A percentile compares a stretch with the other conserved stretches of the same genome.
These are phyloP conservation scores for Naganishia sp. DNA, from an alignment of 1,284 basidiomycete genomes.

Conservation along the genomic window DNA sequence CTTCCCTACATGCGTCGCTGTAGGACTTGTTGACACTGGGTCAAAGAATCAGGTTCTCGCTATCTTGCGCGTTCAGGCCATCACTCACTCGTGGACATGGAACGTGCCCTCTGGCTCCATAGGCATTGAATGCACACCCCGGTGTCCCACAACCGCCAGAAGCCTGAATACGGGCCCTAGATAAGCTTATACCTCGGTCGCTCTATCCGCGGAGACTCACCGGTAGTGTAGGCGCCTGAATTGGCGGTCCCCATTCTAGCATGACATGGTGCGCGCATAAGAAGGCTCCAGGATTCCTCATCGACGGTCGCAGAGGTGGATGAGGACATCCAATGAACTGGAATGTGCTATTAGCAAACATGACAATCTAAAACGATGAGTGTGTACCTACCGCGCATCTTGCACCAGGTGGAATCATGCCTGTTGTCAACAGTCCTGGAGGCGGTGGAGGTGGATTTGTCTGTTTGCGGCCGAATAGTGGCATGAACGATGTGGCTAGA, in stretches of 20 bases:
- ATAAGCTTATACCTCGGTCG: not conserved
- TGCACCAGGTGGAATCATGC: not conserved
- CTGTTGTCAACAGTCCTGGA: not conserved
- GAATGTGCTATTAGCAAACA: not conserved
- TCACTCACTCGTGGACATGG: conserved; percentile 21
- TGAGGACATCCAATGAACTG: conserved; percentile 30
- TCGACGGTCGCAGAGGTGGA: conserved; percentile 22
- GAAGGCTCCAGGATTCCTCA: conserved; percentile 7
- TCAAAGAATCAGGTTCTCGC: not conserved
- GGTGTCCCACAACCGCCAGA: conserved; percentile 5
- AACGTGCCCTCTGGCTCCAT: conserved; percentile 11
- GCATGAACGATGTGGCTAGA: not conserved
- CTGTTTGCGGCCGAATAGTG: not conserved
- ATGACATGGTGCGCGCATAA: conserved; percentile 28
- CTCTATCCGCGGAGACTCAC: not conserved
- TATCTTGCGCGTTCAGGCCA: not conserved
- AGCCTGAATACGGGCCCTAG: not conserved
- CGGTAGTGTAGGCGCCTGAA: not conserved
- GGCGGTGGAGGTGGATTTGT: not conserved
- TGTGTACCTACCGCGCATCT: not conserved
- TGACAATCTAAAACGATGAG: too few relatives aligned
- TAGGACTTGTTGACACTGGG: conserved; percentile 11
- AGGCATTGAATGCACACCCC: conserved; percentile 15
- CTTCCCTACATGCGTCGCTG: conserved; percentile 17
- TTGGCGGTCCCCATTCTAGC: conserved; percentile 22